phyloP scores from a whole-genome alignment of 2,329 filamentous ascomycete species.

The Ceratocystis ficicola region DNA sequence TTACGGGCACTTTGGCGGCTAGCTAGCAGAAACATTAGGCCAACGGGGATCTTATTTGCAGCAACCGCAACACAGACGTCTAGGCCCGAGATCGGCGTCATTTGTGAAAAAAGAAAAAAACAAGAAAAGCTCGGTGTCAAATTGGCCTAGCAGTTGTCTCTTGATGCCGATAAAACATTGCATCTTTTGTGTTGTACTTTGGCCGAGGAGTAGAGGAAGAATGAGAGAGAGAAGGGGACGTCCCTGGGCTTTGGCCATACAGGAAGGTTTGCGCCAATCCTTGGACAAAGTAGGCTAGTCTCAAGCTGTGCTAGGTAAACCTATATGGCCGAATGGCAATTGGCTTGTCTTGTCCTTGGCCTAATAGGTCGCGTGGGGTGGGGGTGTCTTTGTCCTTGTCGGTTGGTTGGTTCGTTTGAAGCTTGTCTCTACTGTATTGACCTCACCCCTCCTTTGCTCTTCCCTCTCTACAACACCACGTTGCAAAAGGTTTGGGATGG shows the following conservation, averaged over 20 bases:
- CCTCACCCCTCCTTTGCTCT: not conserved
- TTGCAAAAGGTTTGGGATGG: not conserved
- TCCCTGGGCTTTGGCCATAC: not conserved
- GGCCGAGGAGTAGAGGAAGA: not conserved
- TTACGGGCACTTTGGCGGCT: no score
- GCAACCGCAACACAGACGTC: not conserved
- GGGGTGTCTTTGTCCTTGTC: not conserved
- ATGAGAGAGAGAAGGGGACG: not conserved
- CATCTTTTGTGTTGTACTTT: not conserved
- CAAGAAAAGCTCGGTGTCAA: not conserved
- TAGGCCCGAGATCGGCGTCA: slow-evolving; percentile 7
- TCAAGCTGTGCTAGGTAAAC: not conserved
- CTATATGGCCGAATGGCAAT: slow-evolving; percentile 5
- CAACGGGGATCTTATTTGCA: no score
- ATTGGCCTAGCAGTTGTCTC: not conserved
- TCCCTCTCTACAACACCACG: not conserved
- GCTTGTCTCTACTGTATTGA: no score
- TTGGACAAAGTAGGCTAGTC: not conserved
- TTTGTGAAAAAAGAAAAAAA: not conserved
- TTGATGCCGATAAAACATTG: not conserved
- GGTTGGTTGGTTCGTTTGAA: not conserved
- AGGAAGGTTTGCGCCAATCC: slow-evolving; percentile 1
- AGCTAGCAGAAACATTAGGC: no score
- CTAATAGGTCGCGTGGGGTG: not conserved
- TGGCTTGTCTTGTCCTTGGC: not conserved